Evolutionary conservation across 2,329 filamentous ascomycete genomes (phyloP).

Genomic region (Aspergillus viridinutans): DNA sequence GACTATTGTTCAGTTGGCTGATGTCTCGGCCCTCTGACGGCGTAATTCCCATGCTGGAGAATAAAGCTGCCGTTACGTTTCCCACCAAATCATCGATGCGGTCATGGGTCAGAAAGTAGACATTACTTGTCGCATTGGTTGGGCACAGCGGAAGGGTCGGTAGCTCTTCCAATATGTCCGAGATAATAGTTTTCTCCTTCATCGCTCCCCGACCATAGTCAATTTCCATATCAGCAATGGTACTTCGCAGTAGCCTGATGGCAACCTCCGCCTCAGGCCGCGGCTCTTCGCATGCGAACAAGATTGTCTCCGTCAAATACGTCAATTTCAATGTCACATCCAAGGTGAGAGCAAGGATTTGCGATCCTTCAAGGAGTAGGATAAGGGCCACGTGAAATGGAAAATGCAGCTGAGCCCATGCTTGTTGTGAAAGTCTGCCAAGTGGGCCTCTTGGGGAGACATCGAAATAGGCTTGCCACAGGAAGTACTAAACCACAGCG

Average conservation of each 20-base stretch:
- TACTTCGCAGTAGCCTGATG: slow-evolving; percentile 32
- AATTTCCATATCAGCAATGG: slow-evolving; percentile 40
- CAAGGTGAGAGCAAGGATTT: slow-evolving; percentile 50
- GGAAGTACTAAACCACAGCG: slow-evolving; percentile 42
- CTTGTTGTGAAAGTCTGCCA: slow-evolving; percentile 54
- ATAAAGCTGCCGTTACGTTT: slow-evolving; percentile 38
- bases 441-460: slow-evolving; percentile 50
- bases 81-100: slow-evolving; percentile 32
- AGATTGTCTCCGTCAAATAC: slow-evolving; percentile 37
- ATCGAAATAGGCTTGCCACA: slow-evolving; percentile 62
- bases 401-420: slow-evolving; percentile 52
- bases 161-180: slow-evolving; percentile 28
- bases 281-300: slow-evolving; percentile 38
- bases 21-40: slow-evolving; percentile 26
- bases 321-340: slow-evolving; percentile 40
- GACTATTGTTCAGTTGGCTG: slow-evolving; percentile 23
- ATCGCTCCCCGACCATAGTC: slow-evolving; percentile 31
- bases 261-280: slow-evolving; percentile 24
- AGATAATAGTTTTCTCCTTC: slow-evolving; percentile 30
- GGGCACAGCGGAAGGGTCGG: slow-evolving; percentile 29
- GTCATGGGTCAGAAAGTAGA: slow-evolving; percentile 23
- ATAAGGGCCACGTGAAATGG: slow-evolving; percentile 61
- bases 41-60: slow-evolving; percentile 38
- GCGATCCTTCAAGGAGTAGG: slow-evolving; percentile 61
- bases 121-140: slow-evolving; percentile 7